Conservation (phyloP, 768 basidiomycete species). For the Krasilnikovozyma curviuscula region DNA sequence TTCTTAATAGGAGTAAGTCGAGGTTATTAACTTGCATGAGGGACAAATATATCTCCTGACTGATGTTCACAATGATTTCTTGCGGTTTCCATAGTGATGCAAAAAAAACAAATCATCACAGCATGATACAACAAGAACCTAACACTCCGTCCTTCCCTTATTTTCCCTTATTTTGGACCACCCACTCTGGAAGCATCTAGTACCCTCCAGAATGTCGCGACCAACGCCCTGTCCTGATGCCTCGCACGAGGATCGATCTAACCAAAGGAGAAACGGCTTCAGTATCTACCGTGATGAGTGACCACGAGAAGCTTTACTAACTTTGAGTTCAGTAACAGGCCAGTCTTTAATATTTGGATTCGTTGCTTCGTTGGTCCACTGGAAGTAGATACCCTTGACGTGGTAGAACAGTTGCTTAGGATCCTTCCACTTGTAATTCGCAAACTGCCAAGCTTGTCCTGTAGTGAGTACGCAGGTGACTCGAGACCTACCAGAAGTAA, state of each 20-base stretch:
- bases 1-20: too few species aligned
- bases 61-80: too few species aligned
- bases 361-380: constrained; percentile 82
- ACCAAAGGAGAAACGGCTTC: not conserved
- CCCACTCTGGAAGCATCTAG: too few species aligned
- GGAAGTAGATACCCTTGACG: constrained; percentile 85
- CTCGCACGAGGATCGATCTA: constrained; percentile 79
- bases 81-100: too few species aligned
- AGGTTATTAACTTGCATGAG: too few species aligned
- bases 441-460: constrained; percentile 95
- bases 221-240: constrained; percentile 83
- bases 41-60: too few species aligned
- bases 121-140: too few species aligned
- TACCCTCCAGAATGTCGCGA: constrained; percentile 88
- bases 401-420: constrained; percentile 83
- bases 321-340: constrained; percentile 92
- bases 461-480: constrained; percentile 97
- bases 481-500: constrained; percentile 37
- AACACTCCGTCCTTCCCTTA: too few species aligned
- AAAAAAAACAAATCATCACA: too few species aligned
- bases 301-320: constrained; percentile 23
- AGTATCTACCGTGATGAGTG: not conserved
- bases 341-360: constrained; percentile 81
- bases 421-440: constrained; percentile 90
- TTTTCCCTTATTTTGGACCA: too few species aligned